A percentile compares a stretch with the other conserved stretches of the same genome.
These are phyloP conservation scores for Leptographium lundbergii DNA, from an alignment of 2,329 filamentous ascomycete species.

Conservation along the genomic window DNA sequence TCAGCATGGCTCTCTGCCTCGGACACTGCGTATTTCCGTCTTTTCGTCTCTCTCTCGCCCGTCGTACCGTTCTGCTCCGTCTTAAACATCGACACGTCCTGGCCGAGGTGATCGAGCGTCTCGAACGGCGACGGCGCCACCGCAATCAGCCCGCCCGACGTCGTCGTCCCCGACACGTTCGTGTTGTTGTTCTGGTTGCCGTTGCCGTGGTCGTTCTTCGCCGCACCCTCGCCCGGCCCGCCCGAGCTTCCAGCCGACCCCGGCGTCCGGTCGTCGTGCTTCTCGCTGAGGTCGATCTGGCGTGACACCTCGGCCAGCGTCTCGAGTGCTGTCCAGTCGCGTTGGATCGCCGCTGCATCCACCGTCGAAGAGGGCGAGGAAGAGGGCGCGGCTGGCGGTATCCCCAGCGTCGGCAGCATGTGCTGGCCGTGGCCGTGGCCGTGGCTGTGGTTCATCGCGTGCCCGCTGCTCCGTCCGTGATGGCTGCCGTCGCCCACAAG, in stretches of 20 bases:
- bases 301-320: slow-evolving; percentile 81
- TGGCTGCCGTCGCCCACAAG: not conserved
- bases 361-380: slow-evolving; percentile 11
- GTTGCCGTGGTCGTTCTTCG: not conserved
- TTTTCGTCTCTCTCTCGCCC: not conserved
- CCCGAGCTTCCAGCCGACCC: slow-evolving; percentile 21
- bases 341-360: slow-evolving; percentile 27
- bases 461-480: not conserved
- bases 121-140: not conserved
- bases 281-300: slow-evolving; percentile 56
- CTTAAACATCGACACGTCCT: not conserved
- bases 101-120: not conserved
- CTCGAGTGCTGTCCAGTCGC: slow-evolving; percentile 67
- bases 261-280: slow-evolving; percentile 39
- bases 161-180: not conserved
- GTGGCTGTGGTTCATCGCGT: slow-evolving; percentile 1
- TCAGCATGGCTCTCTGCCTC: not conserved
- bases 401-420: slow-evolving; percentile 8
- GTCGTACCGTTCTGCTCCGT: not conserved
- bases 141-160: not conserved
- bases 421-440: slow-evolving; percentile 6
- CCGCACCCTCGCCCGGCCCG: slow-evolving; percentile 17
- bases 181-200: not conserved
- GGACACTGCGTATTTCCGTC: not conserved
- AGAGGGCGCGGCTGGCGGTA: slow-evolving; percentile 1